Evolutionary conservation across 148 eudicot genomes (phyloP).

Genomic region (Spergularia bocconei): DNA sequence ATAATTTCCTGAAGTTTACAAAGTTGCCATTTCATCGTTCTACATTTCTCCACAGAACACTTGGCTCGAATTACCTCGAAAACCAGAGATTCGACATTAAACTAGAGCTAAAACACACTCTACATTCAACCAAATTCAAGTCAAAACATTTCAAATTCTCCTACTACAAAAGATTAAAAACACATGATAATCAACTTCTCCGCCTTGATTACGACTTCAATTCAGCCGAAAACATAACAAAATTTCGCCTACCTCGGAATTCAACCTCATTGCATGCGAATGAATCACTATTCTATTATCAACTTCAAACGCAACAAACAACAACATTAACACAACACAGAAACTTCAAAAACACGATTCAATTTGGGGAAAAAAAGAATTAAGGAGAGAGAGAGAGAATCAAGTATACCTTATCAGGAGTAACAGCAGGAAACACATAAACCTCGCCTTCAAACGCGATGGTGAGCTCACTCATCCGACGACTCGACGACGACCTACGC

Average conservation of each 20-base stretch:
- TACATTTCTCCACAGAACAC: neutral
- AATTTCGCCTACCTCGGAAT: neutral
- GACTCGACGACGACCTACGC: neutral
- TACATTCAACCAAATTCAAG: constrained; percentile 2
- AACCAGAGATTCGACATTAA: neutral
- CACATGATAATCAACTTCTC: neutral
- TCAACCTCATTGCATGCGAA: constrained; percentile 1
- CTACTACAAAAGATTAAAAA: neutral
- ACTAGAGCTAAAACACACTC: neutral
- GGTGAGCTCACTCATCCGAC: constrained; percentile 49
- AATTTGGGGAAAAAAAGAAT: neutral
- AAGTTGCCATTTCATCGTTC: too few relatives aligned
- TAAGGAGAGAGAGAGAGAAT: neutral
- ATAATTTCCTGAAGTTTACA: neutral
- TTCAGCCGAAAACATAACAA: neutral
- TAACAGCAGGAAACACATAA: constrained; percentile 53
- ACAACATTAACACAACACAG: neutral
- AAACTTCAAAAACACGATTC: neutral
- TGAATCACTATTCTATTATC: constrained; percentile 2
- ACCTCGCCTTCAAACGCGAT: constrained; percentile 60
- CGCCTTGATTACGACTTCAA: neutral
- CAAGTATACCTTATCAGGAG: constrained; percentile 61
- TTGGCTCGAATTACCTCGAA: neutral
- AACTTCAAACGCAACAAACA: neutral
- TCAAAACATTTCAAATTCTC: neutral